Base-by-base conservation (phyloP, 1,284 basidiomycete genomes). In the Cutaneotrichosporon dermatis region DNA sequence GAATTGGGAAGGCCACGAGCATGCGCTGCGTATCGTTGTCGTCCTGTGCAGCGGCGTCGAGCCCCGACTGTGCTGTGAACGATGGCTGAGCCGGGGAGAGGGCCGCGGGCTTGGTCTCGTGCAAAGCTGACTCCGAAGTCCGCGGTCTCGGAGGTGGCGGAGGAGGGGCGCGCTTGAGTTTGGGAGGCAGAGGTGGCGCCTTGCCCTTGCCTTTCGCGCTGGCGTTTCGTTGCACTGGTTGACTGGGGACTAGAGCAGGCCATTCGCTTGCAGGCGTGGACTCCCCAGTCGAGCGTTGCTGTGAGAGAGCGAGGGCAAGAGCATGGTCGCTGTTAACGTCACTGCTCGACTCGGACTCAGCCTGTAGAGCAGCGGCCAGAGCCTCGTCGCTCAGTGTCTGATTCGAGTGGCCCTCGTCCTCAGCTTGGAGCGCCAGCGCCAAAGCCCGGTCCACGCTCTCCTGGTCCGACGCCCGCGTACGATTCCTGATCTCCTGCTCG, bases 401-500 rank as follows among this genome's bases (percentile, higher is more conserved):
- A 42, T 15, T 44, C 34, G 41, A 33, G 16, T 43, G 10, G 15
- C 41, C 48, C 33, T 50, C 34, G 5, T 43, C 48, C 33, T 40
- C 25, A 25, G 25, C 25, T 25, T 55, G 54, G 11, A 54, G 12
- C 1, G 13, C 39, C 3, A 52, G 43, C 3, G 49, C 49, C n/a
- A 50, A 36, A 6, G 49, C 49, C 36, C 39, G 49, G n/a, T 50
- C 49, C 11, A 25, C 16, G n/a, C 49, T 50, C 4, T 45, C 44
- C 44, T 45, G 44, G 7, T 33, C 12, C 16, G 44, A 50, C 25
- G 36, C 36, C 40, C 45, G 46, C 45, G 39, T 49, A 25, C 25
- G 25, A 25, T 25, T 25, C 25, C 25, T 34, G 25, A 57, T 57
- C 7, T 51, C 35, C n/a, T 15, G 42, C 58, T 66, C 51, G 12